Conservation (phyloP, 768 basidiomycete species). For the Mycena rebaudengoi region DNA sequence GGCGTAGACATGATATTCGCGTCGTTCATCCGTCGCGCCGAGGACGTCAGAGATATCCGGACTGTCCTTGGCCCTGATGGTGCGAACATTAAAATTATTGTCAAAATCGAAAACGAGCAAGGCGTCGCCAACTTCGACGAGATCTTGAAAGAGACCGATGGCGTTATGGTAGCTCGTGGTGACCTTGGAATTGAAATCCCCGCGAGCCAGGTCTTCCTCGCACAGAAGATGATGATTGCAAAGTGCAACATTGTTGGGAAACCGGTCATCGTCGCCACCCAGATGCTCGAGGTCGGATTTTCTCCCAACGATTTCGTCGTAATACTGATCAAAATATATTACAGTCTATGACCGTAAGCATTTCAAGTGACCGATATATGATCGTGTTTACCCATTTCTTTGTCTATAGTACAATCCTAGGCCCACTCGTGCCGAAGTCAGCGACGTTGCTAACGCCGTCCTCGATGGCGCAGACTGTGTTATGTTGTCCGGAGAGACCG, state of each 20-base stretch:
- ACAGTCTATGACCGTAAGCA: constrained; percentile 92
- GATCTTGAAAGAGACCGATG: constrained; percentile 93
- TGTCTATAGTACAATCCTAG: constrained; percentile 88
- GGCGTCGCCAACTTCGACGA: constrained; percentile 99
- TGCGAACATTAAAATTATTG: constrained; percentile 96
- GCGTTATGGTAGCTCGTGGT: constrained; percentile 99
- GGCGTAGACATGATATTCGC: constrained; percentile 99
- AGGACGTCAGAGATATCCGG: constrained; percentile 95
- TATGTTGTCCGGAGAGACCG: constrained; percentile 99
- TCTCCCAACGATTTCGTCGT: neutral
- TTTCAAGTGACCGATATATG: neutral
- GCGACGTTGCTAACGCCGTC: constrained; percentile 99
- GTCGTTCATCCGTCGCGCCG: constrained; percentile 95
- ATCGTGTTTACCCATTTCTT: constrained; percentile 9
- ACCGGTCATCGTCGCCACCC: constrained; percentile 98
- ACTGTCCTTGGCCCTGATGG: constrained; percentile 94
- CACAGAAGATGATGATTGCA: constrained; percentile 99
- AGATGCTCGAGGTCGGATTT: constrained; percentile 93
- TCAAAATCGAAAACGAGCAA: constrained; percentile 99
- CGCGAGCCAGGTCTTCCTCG: constrained; percentile 98
- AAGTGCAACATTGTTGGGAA: constrained; percentile 99
- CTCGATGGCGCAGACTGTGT: constrained; percentile 99
- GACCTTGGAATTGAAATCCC: constrained; percentile 99
- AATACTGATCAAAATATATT: constrained; percentile 24
- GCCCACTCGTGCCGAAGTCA: constrained; percentile 98